Conservation (phyloP, 1,139 yeast species). For the Pichia sp. region DNA sequence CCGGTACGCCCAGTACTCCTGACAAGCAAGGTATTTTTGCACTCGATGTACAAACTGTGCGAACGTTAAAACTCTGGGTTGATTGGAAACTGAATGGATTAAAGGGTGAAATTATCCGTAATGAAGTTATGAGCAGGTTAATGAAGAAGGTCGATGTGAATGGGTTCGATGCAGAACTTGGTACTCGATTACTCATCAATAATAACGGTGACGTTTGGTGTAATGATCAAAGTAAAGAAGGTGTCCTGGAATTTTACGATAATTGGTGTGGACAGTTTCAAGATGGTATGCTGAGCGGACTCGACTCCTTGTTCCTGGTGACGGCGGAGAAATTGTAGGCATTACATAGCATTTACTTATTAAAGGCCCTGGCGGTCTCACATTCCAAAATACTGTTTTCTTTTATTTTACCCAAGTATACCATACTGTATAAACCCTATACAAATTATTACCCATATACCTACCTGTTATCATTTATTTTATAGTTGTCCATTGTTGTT, state of each 20-base stretch:
- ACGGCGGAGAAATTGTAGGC: constrained; percentile 6
- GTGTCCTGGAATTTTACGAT: background rate
- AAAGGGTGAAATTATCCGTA: constrained; percentile 15
- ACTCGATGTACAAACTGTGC: constrained; percentile 4
- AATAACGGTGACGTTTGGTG: background rate
- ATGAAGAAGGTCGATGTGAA: constrained; percentile 2
- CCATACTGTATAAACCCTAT: too few species aligned
- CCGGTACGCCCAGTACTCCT: constrained; percentile 1
- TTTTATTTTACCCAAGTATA: too few species aligned
- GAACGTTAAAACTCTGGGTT: constrained; percentile 19
- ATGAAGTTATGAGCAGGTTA: constrained; percentile 10
- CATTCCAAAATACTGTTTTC: too few species aligned
- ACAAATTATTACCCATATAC: too few species aligned
- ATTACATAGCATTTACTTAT: background rate
- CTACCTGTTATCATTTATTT: too few species aligned
- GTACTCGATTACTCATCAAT: constrained; percentile 1
- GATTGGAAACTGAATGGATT: constrained; percentile 24
- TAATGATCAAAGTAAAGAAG: background rate
- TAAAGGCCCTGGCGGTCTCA: too few species aligned
- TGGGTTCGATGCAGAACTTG: constrained; percentile 8
- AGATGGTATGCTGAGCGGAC: constrained; percentile 8
- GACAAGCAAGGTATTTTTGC: background rate
- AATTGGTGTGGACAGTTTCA: background rate
- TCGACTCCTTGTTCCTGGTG: constrained; percentile 4
- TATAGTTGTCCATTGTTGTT: too few species aligned